Evolutionary conservation across 2,329 filamentous ascomycete genomes (phyloP).

Genomic region (Huntiella savannae): DNA sequence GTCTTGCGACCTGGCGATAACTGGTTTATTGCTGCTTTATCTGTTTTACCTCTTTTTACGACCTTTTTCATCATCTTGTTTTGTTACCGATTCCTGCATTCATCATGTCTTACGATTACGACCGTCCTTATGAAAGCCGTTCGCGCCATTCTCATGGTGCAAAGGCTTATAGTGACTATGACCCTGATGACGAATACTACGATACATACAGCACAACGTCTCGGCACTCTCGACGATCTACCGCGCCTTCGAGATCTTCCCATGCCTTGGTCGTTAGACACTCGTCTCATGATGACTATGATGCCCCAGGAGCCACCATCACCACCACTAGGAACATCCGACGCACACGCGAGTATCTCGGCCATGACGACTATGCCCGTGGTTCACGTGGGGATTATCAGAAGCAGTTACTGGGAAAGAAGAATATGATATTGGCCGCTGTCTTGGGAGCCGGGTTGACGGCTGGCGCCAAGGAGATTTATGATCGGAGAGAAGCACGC

Average conservation of each 20-base stretch:
- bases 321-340: conserved; percentile 26
- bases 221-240: neutral
- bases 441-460: conserved; percentile 44
- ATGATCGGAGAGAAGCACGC: conserved; percentile 40
- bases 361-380: conserved; percentile 29
- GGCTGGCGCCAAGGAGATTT: conserved; percentile 47
- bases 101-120: conserved; percentile 30
- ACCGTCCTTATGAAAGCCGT: conserved; percentile 22
- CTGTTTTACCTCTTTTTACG: no score
- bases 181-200: conserved; percentile 4
- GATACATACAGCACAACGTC: conserved; percentile 7
- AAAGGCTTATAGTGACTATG: conserved; percentile 1
- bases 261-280: conserved; percentile 3
- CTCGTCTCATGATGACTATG: conserved; percentile 9
- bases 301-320: conserved; percentile 2
- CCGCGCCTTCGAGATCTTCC: neutral
- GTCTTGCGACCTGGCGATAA: no score
- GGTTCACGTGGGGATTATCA: conserved; percentile 38
- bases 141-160: conserved; percentile 21
- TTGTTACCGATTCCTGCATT: neutral
- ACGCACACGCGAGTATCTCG: conserved; percentile 33
- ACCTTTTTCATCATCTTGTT: neutral
- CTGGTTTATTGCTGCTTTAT: no score
- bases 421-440: conserved; percentile 48
- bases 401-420: conserved; percentile 36